Evolutionary conservation across 805 yeast genomes (phyloP).

Genomic region (Yarrowia bubula): DNA sequence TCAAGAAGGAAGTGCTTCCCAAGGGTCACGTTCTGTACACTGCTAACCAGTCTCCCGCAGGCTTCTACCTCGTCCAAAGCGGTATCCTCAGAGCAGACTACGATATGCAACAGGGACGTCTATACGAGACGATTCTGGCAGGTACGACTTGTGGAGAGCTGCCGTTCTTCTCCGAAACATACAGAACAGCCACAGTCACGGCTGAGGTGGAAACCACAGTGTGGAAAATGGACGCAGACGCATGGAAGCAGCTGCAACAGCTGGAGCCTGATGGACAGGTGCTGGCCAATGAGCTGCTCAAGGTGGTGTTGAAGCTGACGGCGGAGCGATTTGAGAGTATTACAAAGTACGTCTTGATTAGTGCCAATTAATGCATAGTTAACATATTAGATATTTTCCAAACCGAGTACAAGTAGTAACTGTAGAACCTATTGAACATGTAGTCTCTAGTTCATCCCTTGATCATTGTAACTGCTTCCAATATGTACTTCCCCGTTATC

Average conservation of each 20-base stretch:
- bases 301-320: constrained; percentile 58
- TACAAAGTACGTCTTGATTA: constrained; percentile 70
- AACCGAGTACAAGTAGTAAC: no score
- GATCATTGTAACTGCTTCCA: no score
- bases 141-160: constrained; percentile 72
- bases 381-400: not conserved
- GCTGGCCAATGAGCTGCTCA: constrained; percentile 61
- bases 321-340: constrained; percentile 72
- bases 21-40: constrained; percentile 49
- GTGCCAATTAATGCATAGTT: constrained; percentile 35
- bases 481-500: no score
- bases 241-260: constrained; percentile 47
- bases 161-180: constrained; percentile 42
- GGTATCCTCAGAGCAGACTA: constrained; percentile 55
- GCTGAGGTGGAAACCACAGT: constrained; percentile 62
- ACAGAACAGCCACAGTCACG: constrained; percentile 48
- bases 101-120: constrained; percentile 47
- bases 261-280: constrained; percentile 46
- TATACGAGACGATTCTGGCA: constrained; percentile 58
- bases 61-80: constrained; percentile 60
- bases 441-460: no score
- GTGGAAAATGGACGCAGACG: constrained; percentile 60
- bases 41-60: constrained; percentile 47
- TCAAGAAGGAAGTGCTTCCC: constrained; percentile 50
- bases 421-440: no score